Evolutionary conservation across 306 rosid species (phyloP).

Genomic region (Pueraria montana): DNA sequence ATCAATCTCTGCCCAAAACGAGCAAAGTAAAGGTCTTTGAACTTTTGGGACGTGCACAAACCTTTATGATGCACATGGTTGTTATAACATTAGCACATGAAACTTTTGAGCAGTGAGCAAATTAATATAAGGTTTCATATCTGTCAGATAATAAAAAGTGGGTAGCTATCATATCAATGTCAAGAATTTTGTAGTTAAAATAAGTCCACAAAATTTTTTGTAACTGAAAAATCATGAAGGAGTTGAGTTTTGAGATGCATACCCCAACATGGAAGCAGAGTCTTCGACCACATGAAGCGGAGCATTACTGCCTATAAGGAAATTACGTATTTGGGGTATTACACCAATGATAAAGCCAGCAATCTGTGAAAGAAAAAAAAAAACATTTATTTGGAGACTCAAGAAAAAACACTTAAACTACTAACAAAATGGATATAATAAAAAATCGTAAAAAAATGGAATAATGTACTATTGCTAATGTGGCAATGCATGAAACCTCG

Average conservation of each 20-base stretch:
- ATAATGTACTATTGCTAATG: neutral
- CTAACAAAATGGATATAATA: neutral
- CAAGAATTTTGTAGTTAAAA: slow-evolving; percentile 1
- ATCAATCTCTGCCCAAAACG: neutral
- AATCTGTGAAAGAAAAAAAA: slow-evolving; percentile 50
- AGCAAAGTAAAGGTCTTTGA: neutral
- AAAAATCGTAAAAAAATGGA: neutral
- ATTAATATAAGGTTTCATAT: slow-evolving; percentile 1
- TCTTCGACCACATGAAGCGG: slow-evolving; percentile 80
- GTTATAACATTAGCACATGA: neutral
- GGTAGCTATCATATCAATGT: neutral
- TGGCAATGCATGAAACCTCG: neutral
- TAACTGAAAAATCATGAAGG: neutral
- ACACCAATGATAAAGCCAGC: slow-evolving; percentile 74
- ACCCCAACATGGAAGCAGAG: slow-evolving; percentile 79
- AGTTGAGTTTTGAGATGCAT: slow-evolving; percentile 31
- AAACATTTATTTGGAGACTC: slow-evolving; percentile 3
- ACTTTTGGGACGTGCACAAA: neutral
- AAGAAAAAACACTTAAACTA: neutral
- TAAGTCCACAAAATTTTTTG: neutral
- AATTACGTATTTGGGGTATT: slow-evolving; percentile 61
- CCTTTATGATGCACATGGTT: neutral
- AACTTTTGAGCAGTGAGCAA: neutral
- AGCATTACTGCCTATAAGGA: slow-evolving; percentile 66
- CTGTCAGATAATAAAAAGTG: neutral